Conservation (phyloP, 2,329 filamentous ascomycete genomes). For the Cytospora leucostoma region DNA sequence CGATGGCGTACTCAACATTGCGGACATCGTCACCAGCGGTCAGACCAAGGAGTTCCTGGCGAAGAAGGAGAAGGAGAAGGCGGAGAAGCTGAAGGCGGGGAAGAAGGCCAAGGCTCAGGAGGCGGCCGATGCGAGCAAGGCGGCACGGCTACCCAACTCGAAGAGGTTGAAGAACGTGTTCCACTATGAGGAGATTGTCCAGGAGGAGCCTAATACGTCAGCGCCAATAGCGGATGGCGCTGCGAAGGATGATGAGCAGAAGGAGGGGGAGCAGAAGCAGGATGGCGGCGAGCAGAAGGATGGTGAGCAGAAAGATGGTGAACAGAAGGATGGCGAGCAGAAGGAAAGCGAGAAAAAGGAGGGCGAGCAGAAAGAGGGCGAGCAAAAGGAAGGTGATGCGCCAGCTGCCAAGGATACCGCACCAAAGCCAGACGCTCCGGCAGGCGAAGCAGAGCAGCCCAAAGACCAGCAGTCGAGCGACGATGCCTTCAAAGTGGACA, state of each 20-base stretch:
- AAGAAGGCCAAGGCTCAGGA: slow-evolving; percentile 64
- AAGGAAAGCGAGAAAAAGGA: background rate
- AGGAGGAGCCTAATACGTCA: slow-evolving; percentile 52
- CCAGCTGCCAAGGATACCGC: slow-evolving; percentile 23
- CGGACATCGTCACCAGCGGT: slow-evolving; percentile 79
- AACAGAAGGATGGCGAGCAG: background rate
- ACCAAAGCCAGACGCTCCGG: slow-evolving; percentile 28
- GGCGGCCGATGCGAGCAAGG: slow-evolving; percentile 54
- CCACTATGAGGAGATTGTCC: slow-evolving; percentile 68
- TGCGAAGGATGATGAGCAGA: slow-evolving; percentile 7
- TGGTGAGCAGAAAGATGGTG: background rate
- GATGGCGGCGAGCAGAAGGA: background rate
- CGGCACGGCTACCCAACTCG: slow-evolving; percentile 67
- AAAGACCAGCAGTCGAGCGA: slow-evolving; percentile 16
- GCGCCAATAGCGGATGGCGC: slow-evolving; percentile 32
- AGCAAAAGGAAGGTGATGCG: slow-evolving; percentile 2
- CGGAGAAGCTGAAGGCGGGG: slow-evolving; percentile 61
- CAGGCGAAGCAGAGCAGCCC: slow-evolving; percentile 22
- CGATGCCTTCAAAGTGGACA: slow-evolving; percentile 28
- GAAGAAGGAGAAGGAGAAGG: slow-evolving; percentile 80
- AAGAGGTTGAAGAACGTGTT: slow-evolving; percentile 71
- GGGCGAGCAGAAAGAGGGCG: background rate
- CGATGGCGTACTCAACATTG: slow-evolving; percentile 80
- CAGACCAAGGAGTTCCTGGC: slow-evolving; percentile 81
- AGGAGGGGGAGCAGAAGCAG: slow-evolving; percentile 2